Base-by-base conservation (phyloP, 2,329 filamentous ascomycete species). In the Hypoxylon sp. region DNA sequence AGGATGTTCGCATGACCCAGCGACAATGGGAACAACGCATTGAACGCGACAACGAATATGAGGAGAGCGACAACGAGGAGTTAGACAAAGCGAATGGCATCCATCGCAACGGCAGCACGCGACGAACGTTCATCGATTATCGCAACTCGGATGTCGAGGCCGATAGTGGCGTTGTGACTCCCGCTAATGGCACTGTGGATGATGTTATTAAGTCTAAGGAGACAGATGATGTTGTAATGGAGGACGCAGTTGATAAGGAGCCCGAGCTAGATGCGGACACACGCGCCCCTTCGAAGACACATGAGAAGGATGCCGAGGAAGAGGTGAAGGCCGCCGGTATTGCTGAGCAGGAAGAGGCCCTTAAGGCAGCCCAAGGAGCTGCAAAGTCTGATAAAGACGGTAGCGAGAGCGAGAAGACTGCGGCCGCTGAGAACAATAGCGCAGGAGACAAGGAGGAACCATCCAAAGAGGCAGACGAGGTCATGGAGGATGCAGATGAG, bases 41-140 rank as follows among this genome's bases (percentile, higher is more conserved):
- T 26, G 87, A 90, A 58, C 89, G 92, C 64, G 89, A 93, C 6
- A 92, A 92, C 73, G 95, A 98, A 77, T 88, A 94, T 47, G 92
- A 94, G 65, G 92, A 96, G 47, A 97, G 93, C 70, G 94, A 97
- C 67, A 94, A 97, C 66, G 95, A 98, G 74, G 94, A 97, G 10
- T 88, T 94, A 80, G 88, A 88, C 46, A 84, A 84, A 46, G 86
- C 87, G 39, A 93, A 96, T 72, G 95, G 94, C 14, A 86, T 94
- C 44, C 90, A 87, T 56, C 80, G 81, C 33, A 85, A 82, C 31
- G 84, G 82, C 29, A 83, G 80, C 61, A 83, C 84, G 71, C 84
- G 85, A 17, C 82, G 82, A n/a, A 56, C 67, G 1, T 88, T 88
- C 72, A 81, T 80, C 55, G 86, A 88, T 71, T 87, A 82, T 74